A percentile compares a stretch with the other conserved stretches of the same genome.
Conservation (phyloP, 805 yeast species). For the Wilhelminamyces savonicus region DNA sequence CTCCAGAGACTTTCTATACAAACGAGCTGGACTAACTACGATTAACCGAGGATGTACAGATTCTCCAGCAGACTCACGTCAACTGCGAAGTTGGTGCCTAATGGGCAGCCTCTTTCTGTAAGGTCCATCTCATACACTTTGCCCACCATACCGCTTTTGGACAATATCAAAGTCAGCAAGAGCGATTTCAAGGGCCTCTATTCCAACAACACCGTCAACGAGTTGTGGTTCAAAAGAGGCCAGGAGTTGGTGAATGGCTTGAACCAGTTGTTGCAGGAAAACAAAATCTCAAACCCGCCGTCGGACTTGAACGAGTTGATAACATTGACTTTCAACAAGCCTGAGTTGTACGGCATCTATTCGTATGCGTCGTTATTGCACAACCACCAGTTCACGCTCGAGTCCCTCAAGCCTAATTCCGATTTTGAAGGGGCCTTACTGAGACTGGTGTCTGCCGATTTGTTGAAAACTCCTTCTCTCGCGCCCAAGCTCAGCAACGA, state of each 20-base stretch:
- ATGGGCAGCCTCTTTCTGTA: background rate
- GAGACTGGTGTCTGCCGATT: conserved; percentile 12
- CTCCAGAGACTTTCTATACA: no score
- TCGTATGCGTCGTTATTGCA: conserved; percentile 41
- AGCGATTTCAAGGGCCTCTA: conserved; percentile 45
- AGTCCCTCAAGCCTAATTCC: conserved; percentile 29
- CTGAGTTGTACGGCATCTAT: conserved; percentile 38
- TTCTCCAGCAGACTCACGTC: conserved; percentile 2
- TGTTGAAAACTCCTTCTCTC: conserved; percentile 41
- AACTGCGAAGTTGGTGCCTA: no score
- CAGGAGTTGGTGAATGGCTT: conserved; percentile 31
- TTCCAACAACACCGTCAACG: conserved; percentile 40
- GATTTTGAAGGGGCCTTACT: conserved; percentile 8
- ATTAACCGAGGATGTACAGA: conserved; percentile 5
- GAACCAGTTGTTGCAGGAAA: conserved; percentile 27
- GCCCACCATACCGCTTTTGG: conserved; percentile 26
- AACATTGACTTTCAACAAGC: conserved; percentile 37
- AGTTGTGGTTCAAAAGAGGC: conserved; percentile 45
- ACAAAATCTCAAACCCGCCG: conserved; percentile 21
- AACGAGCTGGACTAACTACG: no score
- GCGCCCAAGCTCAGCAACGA: conserved; percentile 23
- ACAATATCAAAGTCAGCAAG: conserved; percentile 13
- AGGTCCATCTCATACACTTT: conserved; percentile 26
- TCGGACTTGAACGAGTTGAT: conserved; percentile 27
- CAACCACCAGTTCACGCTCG: conserved; percentile 44